These are phyloP conservation scores for Achaetomium macrosporum DNA, from an alignment of 2,329 filamentous ascomycete genomes.

Conservation along the genomic window DNA sequence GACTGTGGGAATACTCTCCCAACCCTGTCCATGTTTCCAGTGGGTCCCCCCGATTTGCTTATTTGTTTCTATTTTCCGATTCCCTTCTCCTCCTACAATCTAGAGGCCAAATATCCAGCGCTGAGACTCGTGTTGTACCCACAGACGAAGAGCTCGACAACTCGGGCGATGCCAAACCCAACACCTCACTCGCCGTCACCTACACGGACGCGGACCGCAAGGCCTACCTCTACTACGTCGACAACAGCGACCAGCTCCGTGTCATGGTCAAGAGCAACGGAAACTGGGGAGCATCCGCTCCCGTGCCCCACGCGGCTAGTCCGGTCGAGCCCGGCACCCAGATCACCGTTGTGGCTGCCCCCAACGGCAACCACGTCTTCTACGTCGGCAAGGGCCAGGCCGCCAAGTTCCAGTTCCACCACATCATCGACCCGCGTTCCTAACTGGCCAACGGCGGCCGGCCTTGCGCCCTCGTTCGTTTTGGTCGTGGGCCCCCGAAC, in stretches of 20 bases:
- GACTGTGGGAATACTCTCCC: not conserved
- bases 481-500: too few species aligned
- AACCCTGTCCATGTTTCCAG: not conserved
- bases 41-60: not conserved
- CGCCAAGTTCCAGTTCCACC: not conserved
- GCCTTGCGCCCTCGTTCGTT: too few species aligned
- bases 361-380: not conserved
- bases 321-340: not conserved
- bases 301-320: not conserved
- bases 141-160: not conserved
- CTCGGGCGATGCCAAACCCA: not conserved
- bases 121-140: not conserved
- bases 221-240: conserved; percentile 2
- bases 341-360: not conserved
- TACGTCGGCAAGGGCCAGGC: not conserved
- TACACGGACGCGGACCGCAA: not conserved
- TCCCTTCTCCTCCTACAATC: not conserved
- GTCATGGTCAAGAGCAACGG: not conserved
- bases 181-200: not conserved
- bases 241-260: not conserved
- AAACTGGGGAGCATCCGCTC: not conserved
- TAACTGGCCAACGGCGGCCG: too few species aligned
- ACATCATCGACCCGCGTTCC: not conserved
- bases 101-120: too few species aligned
- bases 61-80: too few species aligned